Evolutionary conservation across 495 filamentous ascomycete genomes (phyloP), one percentile per base, ranked within the genome.

Genomic region (Penicillium goetzii): DNA sequence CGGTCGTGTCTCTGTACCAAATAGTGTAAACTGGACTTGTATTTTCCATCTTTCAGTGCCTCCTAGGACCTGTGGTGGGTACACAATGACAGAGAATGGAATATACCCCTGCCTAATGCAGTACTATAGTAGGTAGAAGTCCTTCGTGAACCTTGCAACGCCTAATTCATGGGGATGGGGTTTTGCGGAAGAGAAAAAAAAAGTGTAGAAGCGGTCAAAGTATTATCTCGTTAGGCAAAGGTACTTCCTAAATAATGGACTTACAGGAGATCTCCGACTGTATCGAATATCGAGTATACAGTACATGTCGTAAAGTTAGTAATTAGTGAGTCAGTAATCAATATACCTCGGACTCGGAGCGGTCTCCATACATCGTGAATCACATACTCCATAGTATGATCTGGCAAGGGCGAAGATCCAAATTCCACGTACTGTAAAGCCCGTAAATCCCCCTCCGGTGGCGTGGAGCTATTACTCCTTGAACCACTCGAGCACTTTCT

Each of bases 201-300:
- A 53, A 32, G 34, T 49, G 17, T n/a, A 53, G 36, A 51, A 50
- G 62, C 52, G 57, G 62, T 64, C 57, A 57, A 51, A 17, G 14
- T 51, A 17, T 28, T 23, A 19, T 43, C n/a, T 2, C 1, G 9
- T 21, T 14, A 40, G 38, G 38, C 30, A 32, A 32, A 40, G 15
- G 15, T n/a, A 17, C 12, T n/a, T 15, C 2, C 38, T 6, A 40
- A 40, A 17, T 32, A 11, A 34, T 34, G 40, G 6, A 10, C 21
- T 23, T 25, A 10, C 25, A 51, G 47, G 23, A 30, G 47, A 30
- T 15, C 47, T 28, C 47, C 47, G 47, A 50, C 47, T 15, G 23
- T 26, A 51, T 30, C 25, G 12, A 30, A 10, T 15, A 30, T 8
- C 47, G 10, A 30, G 43, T 23, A 11, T 17, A 43, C n/a, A n/a